phyloP scores from a whole-genome alignment of 2,329 filamentous ascomycete genomes.

The Ophiostoma pallidulum region DNA sequence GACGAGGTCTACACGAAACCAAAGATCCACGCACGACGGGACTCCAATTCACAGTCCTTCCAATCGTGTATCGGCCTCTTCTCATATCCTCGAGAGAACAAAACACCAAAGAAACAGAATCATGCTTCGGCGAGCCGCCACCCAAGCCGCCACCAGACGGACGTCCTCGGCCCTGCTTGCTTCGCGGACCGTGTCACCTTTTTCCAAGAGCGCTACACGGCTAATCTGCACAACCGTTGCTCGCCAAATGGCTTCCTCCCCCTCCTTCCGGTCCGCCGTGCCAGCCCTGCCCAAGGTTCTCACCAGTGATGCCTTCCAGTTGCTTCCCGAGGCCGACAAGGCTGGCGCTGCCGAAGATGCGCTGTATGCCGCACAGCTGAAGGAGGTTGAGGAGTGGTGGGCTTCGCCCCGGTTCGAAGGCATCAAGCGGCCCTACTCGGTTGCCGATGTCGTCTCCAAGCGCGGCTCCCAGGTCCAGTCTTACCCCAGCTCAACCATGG shows the following conservation, averaged over 20 bases:
- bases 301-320: conserved; percentile 73
- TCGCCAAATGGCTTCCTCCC: conserved; percentile 38
- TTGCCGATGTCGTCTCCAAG: conserved; percentile 88
- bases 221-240: conserved; percentile 1
- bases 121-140: conserved; percentile 14
- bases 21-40: too few relatives aligned
- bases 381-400: conserved; percentile 89
- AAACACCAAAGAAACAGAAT: background rate
- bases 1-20: too few relatives aligned
- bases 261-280: conserved; percentile 40
- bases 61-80: too few relatives aligned
- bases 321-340: conserved; percentile 70
- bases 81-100: too few relatives aligned
- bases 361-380: conserved; percentile 73
- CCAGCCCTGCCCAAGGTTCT: conserved; percentile 52
- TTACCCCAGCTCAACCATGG: conserved; percentile 92
- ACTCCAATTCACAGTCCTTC: too few relatives aligned
- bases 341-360: conserved; percentile 72
- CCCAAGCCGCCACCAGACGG: conserved; percentile 10
- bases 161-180: conserved; percentile 5
- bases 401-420: conserved; percentile 71
- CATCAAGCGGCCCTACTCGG: conserved; percentile 85
- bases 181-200: background rate
- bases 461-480: conserved; percentile 76
- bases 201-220: background rate